phyloP scores from a whole-genome alignment of 2,329 filamentous ascomycete genomes.

The Pyricularia sp. region DNA sequence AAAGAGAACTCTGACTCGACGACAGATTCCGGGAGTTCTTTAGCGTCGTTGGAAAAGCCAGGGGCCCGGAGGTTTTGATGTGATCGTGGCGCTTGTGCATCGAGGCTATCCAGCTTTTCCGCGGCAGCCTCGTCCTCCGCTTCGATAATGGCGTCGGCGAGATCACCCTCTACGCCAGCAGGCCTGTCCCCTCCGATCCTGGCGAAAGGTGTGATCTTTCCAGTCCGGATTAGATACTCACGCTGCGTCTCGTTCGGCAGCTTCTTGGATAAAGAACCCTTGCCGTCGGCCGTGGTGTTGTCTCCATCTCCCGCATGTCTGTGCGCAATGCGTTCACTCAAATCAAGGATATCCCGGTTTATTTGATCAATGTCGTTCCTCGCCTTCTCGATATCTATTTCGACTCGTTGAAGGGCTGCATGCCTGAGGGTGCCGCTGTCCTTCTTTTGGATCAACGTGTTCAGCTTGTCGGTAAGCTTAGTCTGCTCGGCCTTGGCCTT shows the following conservation, averaged over 20 bases:
- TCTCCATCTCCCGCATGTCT: conserved; percentile 46
- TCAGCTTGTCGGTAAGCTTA: conserved; percentile 23
- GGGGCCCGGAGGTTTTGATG: conserved; percentile 63
- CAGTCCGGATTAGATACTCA: conserved; percentile 85
- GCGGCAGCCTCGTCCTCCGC: conserved; percentile 61
- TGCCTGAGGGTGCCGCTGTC: not conserved
- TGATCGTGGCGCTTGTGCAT: conserved; percentile 40
- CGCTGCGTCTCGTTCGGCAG: conserved; percentile 71
- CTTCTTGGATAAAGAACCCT: conserved; percentile 28
- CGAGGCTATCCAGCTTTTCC: conserved; percentile 30
- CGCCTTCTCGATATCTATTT: conserved; percentile 49
- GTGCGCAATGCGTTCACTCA: conserved; percentile 67
- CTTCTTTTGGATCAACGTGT: not conserved
- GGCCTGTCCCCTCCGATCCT: conserved; percentile 55
- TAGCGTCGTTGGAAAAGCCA: conserved; percentile 48
- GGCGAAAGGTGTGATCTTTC: conserved; percentile 94
- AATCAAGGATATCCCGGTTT: conserved; percentile 63
- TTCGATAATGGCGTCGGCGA: conserved; percentile 68
- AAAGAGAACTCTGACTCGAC: conserved; percentile 43
- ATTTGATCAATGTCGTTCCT: conserved; percentile 53
- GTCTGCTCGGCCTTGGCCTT: conserved; percentile 49
- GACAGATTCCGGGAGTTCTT: conserved; percentile 16
- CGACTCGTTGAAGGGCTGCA: conserved; percentile 28
- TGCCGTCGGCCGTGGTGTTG: conserved; percentile 23
- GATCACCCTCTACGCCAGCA: conserved; percentile 49